phyloP scores from a whole-genome alignment of 306 rosid species.

The Lathyrus tuberosus region DNA sequence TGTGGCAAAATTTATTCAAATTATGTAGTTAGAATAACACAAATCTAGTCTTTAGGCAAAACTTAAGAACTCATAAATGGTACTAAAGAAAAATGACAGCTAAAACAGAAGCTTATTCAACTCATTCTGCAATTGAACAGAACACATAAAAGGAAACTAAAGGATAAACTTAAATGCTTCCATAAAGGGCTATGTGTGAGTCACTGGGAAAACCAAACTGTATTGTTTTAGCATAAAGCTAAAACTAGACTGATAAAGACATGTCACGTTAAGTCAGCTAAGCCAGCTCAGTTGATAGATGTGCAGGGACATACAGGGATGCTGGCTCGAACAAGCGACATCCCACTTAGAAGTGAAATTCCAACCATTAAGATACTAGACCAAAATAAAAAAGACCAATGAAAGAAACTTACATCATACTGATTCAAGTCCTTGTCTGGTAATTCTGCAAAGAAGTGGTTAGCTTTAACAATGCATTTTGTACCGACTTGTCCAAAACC shows the following conservation, averaged over 20 bases:
- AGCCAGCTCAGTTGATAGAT: too few relatives aligned
- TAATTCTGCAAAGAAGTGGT: constrained; percentile 95
- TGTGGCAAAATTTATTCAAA: not conserved
- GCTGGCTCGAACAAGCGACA: too few relatives aligned
- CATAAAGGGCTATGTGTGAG: constrained; percentile 40
- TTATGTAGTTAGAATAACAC: not conserved
- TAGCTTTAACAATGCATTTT: constrained; percentile 92
- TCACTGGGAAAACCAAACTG: constrained; percentile 36
- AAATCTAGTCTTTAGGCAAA: constrained; percentile 29
- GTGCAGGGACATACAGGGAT: too few relatives aligned
- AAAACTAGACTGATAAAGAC: constrained; percentile 22
- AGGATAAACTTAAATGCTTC: constrained; percentile 45
- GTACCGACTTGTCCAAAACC: constrained; percentile 93
- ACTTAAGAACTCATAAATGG: constrained; percentile 53
- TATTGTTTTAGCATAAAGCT: constrained; percentile 32
- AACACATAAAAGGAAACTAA: constrained; percentile 46
- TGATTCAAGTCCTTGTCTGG: constrained; percentile 98
- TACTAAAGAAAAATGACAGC: constrained; percentile 52
- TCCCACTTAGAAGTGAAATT: too few relatives aligned
- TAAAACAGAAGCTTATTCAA: constrained; percentile 46
- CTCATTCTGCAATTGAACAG: constrained; percentile 40
- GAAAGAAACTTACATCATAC: constrained; percentile 79
- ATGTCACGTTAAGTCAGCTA: too few relatives aligned
- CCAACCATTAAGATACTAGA: not conserved
- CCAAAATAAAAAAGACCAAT: constrained; percentile 19